Evolutionary conservation across 441 rosid species (phyloP).

Genomic region (Pelargonium myrrhifolium): DNA sequence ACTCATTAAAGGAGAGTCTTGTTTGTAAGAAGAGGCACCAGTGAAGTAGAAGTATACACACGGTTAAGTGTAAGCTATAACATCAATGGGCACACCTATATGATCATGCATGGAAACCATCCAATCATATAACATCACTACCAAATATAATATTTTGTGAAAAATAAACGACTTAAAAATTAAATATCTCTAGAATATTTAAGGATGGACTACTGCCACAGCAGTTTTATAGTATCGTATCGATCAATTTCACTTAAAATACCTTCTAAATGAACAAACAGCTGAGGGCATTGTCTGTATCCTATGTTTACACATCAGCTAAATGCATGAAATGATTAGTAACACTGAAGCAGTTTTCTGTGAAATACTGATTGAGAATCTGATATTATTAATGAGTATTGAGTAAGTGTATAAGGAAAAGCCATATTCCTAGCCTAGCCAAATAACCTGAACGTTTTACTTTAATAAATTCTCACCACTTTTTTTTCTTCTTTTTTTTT

Average conservation of each 20-base stretch:
- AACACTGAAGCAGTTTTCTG: conserved; percentile 1
- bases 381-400: neutral
- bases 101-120: neutral
- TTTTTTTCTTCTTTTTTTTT: too few relatives aligned
- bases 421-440: conserved; percentile 1
- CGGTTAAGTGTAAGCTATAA: too few relatives aligned
- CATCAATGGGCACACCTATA: neutral
- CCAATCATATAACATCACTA: too few relatives aligned
- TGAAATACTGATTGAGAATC: conserved; percentile 5
- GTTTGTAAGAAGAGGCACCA: neutral
- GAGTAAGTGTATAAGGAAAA: neutral
- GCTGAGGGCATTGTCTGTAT: too few relatives aligned
- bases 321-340: neutral
- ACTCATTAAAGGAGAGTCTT: neutral
- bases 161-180: too few relatives aligned
- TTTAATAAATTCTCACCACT: neutral
- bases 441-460: conserved; percentile 10
- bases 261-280: too few relatives aligned
- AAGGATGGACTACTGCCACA: too few relatives aligned
- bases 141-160: too few relatives aligned
- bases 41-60: neutral
- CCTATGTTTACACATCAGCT: neutral
- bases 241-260: too few relatives aligned
- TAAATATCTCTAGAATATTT: too few relatives aligned
- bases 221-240: too few relatives aligned